These are phyloP conservation scores for Rostrohypoxylon terebratum DNA, from an alignment of 495 filamentous ascomycete species.

Conservation along the genomic window DNA sequence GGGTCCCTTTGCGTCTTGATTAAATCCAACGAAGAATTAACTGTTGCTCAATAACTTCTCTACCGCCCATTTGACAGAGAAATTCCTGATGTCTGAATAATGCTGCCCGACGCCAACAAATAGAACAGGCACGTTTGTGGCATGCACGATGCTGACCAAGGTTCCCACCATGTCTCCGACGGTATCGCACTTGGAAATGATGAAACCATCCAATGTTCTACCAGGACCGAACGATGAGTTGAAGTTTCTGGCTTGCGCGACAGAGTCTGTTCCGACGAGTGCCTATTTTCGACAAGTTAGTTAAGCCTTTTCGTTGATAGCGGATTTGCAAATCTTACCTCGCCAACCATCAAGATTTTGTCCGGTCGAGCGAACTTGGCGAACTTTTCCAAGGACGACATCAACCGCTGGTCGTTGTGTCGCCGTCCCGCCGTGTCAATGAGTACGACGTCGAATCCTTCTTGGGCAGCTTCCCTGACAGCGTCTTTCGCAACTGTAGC, in stretches of 20 bases:
- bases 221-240: constrained; percentile 88
- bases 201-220: constrained; percentile 89
- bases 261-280: constrained; percentile 91
- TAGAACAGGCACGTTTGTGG: constrained; percentile 92
- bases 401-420: constrained; percentile 94
- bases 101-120: constrained; percentile 97
- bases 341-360: constrained; percentile 99
- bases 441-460: constrained; percentile 90
- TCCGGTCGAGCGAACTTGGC: constrained; percentile 94
- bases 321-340: constrained; percentile 59
- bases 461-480: constrained; percentile 77
- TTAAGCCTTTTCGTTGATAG: not conserved
- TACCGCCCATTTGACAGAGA: constrained; percentile 93
- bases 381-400: constrained; percentile 96
- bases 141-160: constrained; percentile 96
- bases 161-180: constrained; percentile 99
- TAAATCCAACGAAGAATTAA: constrained; percentile 35
- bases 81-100: constrained; percentile 92
- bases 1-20: not conserved
- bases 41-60: constrained; percentile 71
- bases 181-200: constrained; percentile 98
- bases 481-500: constrained; percentile 96
- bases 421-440: constrained; percentile 96
- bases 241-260: constrained; percentile 95
- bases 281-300: constrained; percentile 62